Conservation (phyloP, 2,329 filamentous ascomycete genomes). For the Sordariomycetes sp. region DNA sequence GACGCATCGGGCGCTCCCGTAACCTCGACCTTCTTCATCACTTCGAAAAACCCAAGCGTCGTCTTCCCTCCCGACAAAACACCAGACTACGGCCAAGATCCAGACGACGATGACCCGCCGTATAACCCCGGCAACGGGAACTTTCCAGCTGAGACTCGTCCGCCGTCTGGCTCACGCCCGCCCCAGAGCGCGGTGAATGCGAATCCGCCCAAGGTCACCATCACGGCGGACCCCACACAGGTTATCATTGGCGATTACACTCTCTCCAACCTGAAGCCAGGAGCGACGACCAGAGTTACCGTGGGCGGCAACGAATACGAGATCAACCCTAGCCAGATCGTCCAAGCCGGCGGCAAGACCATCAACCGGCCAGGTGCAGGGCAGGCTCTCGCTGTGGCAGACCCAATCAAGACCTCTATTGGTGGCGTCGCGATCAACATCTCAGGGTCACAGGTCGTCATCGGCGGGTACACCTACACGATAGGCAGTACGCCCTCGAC, state of each 20-base stretch:
- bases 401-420: constrained; percentile 25
- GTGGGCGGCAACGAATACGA: constrained; percentile 31
- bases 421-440: constrained; percentile 29
- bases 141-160: neutral
- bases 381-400: constrained; percentile 17
- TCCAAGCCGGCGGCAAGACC: constrained; percentile 16
- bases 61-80: constrained; percentile 19
- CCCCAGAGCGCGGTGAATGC: constrained; percentile 1
- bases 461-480: constrained; percentile 31
- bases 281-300: constrained; percentile 28
- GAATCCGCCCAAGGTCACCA: constrained; percentile 18
- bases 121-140: neutral
- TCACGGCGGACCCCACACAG: constrained; percentile 30
- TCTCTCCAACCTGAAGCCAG: constrained; percentile 24
- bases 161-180: neutral
- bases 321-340: constrained; percentile 28
- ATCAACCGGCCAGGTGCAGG: constrained; percentile 27
- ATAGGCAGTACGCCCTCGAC: constrained; percentile 24
- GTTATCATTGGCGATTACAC: constrained; percentile 38
- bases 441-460: constrained; percentile 25
- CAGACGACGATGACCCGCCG: constrained; percentile 9
- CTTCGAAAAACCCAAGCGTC: constrained; percentile 3
- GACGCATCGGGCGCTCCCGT: no score
- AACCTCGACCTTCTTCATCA: constrained; percentile 3
- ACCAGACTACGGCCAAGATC: constrained; percentile 24